These are phyloP conservation scores for Zhuliangozyma blackwelliae DNA, from an alignment of 1,139 yeast genomes.

Conservation along the genomic window DNA sequence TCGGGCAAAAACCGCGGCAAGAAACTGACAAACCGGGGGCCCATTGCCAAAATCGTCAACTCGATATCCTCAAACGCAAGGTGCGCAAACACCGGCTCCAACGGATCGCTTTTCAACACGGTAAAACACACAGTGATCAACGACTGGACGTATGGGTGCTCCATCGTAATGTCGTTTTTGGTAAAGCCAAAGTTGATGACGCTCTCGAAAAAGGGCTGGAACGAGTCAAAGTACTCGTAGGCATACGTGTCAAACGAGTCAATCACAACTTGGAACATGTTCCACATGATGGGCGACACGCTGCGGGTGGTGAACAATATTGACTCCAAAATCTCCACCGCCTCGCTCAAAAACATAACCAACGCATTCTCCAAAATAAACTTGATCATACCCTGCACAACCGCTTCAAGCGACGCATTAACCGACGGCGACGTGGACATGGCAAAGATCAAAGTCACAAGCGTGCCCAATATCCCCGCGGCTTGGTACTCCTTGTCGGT, in stretches of 20 bases:
- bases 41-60: constrained; percentile 36
- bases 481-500: constrained; percentile 51
- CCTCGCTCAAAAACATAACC: constrained; percentile 43
- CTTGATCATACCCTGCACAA: constrained; percentile 37
- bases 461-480: constrained; percentile 46
- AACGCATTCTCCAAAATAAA: constrained; percentile 48
- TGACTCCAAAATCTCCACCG: constrained; percentile 48
- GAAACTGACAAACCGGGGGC: constrained; percentile 27
- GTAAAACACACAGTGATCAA: constrained; percentile 36
- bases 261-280: constrained; percentile 37
- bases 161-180: constrained; percentile 27
- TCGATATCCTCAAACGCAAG: constrained; percentile 40
- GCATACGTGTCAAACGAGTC: constrained; percentile 53
- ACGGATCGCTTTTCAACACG: constrained; percentile 28
- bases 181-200: constrained; percentile 46
- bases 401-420: constrained; percentile 35
- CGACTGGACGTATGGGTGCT: constrained; percentile 36
- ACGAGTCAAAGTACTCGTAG: constrained; percentile 46
- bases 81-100: constrained; percentile 43
- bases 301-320: constrained; percentile 37
- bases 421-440: constrained; percentile 48
- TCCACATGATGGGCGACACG: constrained; percentile 48
- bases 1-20: constrained; percentile 36
- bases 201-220: constrained; percentile 47
- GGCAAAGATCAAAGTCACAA: constrained; percentile 49